A percentile compares a stretch with the other conserved stretches of the same genome.
These are phyloP conservation scores for Solanum paucissectum DNA, from an alignment of 257 asterid species.

Conservation along the genomic window DNA sequence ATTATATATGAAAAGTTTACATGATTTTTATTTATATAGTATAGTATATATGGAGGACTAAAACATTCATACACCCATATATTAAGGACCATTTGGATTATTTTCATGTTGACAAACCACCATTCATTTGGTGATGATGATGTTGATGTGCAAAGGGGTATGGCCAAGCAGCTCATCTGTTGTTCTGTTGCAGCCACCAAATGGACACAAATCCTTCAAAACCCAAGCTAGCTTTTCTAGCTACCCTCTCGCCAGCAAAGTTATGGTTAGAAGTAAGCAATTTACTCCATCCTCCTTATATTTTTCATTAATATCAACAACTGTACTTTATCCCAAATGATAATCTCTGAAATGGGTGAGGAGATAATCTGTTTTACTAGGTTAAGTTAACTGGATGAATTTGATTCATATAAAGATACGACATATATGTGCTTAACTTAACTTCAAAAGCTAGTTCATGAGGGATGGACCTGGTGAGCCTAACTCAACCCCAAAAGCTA, in stretches of 20 bases:
- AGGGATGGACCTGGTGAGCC: neutral
- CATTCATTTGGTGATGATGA: neutral
- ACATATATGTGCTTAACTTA: neutral
- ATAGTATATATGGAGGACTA: neutral
- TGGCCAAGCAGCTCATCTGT: neutral
- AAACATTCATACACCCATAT: neutral
- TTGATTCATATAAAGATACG: no score
- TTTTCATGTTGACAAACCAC: neutral
- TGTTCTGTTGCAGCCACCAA: neutral
- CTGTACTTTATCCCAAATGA: neutral
- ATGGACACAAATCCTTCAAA: neutral
- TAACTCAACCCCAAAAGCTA: neutral
- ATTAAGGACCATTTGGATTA: neutral
- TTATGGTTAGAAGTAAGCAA: slow-evolving; percentile 43
- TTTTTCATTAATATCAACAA: neutral
- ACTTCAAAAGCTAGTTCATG: neutral
- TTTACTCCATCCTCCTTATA: neutral
- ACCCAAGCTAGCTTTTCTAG: slow-evolving; percentile 17
- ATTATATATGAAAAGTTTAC: neutral
- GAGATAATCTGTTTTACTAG: neutral
- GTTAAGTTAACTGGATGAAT: neutral
- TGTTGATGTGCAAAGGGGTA: neutral
- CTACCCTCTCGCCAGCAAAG: slow-evolving; percentile 61
- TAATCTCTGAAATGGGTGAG: neutral
- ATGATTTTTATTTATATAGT: no score